Conservation (phyloP, 116 monocot species). For the Cymodocea nodosa region DNA sequence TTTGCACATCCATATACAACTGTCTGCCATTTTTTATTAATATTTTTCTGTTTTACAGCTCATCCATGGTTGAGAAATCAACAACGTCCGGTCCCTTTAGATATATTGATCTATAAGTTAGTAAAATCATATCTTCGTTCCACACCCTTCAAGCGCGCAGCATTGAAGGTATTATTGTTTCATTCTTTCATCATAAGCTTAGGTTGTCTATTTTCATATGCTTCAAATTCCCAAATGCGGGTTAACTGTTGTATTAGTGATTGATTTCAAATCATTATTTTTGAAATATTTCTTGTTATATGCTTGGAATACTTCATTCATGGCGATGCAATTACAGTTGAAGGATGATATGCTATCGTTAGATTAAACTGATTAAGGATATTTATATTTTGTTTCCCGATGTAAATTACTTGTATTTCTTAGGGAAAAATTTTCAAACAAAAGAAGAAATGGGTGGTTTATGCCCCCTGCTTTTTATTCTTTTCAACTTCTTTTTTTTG, state of each 20-base stretch:
- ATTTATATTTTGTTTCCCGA: no score
- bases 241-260: no score
- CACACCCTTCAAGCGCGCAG: slow-evolving; percentile 74
- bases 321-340: no score
- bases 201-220: not conserved
- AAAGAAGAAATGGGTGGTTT: no score
- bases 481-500: not conserved
- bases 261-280: no score
- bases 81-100: slow-evolving; percentile 42
- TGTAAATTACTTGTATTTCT: no score
- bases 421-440: no score
- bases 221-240: not conserved
- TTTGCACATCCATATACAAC: not conserved
- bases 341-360: no score
- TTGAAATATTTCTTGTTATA: no score
- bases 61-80: slow-evolving; percentile 93
- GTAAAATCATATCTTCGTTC: slow-evolving; percentile 69
- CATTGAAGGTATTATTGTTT: slow-evolving; percentile 49
- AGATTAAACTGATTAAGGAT: no score
- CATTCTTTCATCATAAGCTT: not conserved
- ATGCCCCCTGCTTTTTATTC: not conserved
- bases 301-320: no score
- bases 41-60: slow-evolving; percentile 29
- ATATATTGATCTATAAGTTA: slow-evolving; percentile 76
- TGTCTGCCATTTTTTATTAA: not conserved